Percentiles rank a stretch among this genome's conserved stretches.
Evolutionary conservation across 352 stramenopile species (phyloP).

Genomic region (Paralagenidium karlingii): DNA sequence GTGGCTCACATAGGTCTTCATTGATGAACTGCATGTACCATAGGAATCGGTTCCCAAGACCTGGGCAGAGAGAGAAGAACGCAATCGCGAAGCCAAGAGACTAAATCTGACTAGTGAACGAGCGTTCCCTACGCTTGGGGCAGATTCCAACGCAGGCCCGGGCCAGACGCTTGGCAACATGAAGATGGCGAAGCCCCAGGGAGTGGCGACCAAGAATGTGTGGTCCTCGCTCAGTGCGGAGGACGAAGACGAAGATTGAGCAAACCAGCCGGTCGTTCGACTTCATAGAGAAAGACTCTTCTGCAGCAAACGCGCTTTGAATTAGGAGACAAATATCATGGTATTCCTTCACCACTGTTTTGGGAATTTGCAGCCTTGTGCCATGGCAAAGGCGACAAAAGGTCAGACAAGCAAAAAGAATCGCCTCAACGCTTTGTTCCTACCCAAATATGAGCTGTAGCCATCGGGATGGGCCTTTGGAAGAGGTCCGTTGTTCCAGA

Average conservation of each 20-base stretch:
- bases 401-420: no score
- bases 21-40: no score
- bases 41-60: slow-evolving; percentile 39
- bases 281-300: background rate
- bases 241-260: slow-evolving; percentile 15
- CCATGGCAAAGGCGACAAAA: no score
- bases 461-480: slow-evolving; percentile 21
- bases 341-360: no score
- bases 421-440: no score
- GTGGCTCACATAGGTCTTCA: no score
- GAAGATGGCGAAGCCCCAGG: slow-evolving; percentile 43
- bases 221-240: slow-evolving; percentile 52
- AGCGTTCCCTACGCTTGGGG: slow-evolving; percentile 62
- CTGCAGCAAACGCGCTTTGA: no score
- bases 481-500: slow-evolving; percentile 34
- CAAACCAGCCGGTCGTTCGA: background rate
- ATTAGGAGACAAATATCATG: no score
- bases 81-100: slow-evolving; percentile 34
- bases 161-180: slow-evolving; percentile 45
- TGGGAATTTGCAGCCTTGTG: no score
- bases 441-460: slow-evolving; percentile 51
- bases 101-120: slow-evolving; percentile 66
- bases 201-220: slow-evolving; percentile 57
- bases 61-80: slow-evolving; percentile 65
- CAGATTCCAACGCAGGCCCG: slow-evolving; percentile 11